These are phyloP conservation scores for Coffea humblotiana DNA, from an alignment of 305 asterid species.

Conservation along the genomic window DNA sequence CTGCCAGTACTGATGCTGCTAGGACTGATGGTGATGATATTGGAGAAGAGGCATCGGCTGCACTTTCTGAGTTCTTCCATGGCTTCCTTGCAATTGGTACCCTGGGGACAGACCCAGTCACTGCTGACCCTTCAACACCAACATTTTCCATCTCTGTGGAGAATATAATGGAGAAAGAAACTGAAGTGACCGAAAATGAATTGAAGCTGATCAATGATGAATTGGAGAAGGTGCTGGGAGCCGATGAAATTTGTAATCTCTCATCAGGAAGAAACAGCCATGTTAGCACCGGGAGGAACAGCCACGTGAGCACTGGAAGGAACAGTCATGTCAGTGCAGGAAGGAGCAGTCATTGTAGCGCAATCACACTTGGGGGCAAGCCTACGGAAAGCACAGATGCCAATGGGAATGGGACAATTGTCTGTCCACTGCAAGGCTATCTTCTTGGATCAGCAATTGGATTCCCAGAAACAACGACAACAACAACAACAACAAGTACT, in stretches of 20 bases:
- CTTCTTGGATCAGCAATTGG: conserved; percentile 79
- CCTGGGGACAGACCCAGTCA: conserved; percentile 59
- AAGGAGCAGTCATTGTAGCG: conserved; percentile 50
- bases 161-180: conserved; percentile 75
- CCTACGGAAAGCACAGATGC: conserved; percentile 52
- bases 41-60: conserved; percentile 55
- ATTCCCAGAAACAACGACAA: conserved; percentile 45
- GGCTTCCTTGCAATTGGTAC: conserved; percentile 97
- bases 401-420: conserved; percentile 43
- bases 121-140: conserved; percentile 68
- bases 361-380: conserved; percentile 63
- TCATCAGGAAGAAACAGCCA: conserved; percentile 81
- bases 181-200: conserved; percentile 75
- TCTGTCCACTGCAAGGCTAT: conserved; percentile 80
- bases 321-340: conserved; percentile 43
- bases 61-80: conserved; percentile 72
- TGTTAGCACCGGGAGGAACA: conserved; percentile 68
- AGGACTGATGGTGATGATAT: conserved; percentile 53
- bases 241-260: conserved; percentile 43
- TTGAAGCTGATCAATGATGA: conserved; percentile 82
- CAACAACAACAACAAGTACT: not conserved
- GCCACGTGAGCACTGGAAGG: conserved; percentile 40
- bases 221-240: conserved; percentile 78
- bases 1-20: conserved; percentile 58
- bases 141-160: conserved; percentile 69